Conservation (phyloP, 148 eudicot species). For the Pouteria glomerata region DNA sequence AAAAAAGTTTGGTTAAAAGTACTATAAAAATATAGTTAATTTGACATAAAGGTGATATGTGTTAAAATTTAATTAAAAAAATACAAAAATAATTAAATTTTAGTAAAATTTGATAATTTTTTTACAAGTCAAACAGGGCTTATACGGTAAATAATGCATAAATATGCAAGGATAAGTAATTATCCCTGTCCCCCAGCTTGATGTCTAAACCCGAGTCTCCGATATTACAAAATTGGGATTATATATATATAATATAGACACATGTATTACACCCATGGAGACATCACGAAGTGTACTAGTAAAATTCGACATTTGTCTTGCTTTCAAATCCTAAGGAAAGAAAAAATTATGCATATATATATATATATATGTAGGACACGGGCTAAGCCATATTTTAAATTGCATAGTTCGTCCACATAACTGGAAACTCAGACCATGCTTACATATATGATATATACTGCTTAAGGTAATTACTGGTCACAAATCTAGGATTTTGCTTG, state of each 20-base stretch:
- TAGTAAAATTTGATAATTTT: no score
- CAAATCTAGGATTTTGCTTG: slow-evolving; percentile 2
- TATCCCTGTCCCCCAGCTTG: slow-evolving; percentile 1
- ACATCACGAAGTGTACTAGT: background rate
- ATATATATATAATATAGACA: no score
- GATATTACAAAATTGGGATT: background rate
- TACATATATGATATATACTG: slow-evolving; percentile 1
- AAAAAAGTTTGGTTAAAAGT: no score
- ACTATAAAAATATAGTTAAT: no score
- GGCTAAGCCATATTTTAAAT: background rate
- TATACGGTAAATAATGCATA: background rate
- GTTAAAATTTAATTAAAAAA: no score
- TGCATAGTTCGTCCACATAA: background rate
- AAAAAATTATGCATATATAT: no score
- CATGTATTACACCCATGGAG: no score
- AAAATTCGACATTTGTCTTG: background rate
- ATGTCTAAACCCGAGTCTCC: background rate
- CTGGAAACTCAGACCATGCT: background rate
- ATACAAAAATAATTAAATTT: no score
- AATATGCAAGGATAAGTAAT: background rate
- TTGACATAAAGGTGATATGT: no score
- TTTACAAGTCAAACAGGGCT: background rate
- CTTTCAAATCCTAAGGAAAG: no score
- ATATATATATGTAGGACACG: no score
- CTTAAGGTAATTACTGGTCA: slow-evolving; percentile 12